Evolutionary conservation across 106 monocot genomes (phyloP).

Genomic region (Agapanthus africanus): DNA sequence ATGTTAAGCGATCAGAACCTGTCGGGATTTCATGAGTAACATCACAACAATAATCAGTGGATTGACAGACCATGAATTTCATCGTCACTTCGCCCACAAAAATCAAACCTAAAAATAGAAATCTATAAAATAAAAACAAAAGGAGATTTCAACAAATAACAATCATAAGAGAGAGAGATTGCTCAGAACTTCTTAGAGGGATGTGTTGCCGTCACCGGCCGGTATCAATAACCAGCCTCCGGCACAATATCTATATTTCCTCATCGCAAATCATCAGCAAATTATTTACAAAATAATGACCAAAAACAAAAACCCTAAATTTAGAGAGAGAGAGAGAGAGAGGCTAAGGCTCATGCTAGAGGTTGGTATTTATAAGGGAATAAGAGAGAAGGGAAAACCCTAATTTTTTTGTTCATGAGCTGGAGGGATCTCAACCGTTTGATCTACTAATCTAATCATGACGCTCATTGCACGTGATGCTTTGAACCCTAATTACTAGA

Average conservation of each 20-base stretch:
- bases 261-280: not conserved
- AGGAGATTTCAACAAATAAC: not conserved
- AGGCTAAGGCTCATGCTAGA: not conserved
- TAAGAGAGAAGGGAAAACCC: not conserved
- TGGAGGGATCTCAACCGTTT: not conserved
- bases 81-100: conserved; percentile 5
- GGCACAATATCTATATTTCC: not conserved
- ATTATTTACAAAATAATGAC: not conserved
- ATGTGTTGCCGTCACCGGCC: conserved; percentile 6
- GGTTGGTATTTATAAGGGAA: not conserved
- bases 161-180: too few species aligned
- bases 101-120: not conserved
- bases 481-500: too few species aligned
- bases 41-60: not conserved
- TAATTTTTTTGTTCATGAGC: not conserved
- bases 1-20: conserved; percentile 10
- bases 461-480: too few species aligned
- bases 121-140: not conserved
- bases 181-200: conserved; percentile 5
- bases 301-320: not conserved
- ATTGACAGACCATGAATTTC: conserved; percentile 10
- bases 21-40: conserved; percentile 8
- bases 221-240: not conserved
- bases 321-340: too few species aligned
- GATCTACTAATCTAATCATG: too few species aligned